Percentiles rank a stretch among this genome's conserved stretches.
These are phyloP conservation scores for Geranium incanum DNA, from an alignment of 441 rosid genomes.

Conservation along the genomic window DNA sequence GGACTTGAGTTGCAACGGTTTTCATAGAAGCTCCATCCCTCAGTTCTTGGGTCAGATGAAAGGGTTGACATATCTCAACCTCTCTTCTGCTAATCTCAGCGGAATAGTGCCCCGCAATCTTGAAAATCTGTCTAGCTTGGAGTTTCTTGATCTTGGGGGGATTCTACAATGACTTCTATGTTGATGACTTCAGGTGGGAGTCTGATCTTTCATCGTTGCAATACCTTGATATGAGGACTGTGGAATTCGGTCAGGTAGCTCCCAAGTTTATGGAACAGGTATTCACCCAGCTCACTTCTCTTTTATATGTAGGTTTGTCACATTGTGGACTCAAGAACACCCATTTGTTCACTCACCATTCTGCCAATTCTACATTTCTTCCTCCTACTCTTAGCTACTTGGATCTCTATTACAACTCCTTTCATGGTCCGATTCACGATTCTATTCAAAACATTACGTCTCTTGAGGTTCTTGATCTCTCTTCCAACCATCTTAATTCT, in stretches of 20 bases:
- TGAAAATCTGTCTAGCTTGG: conserved; percentile 18
- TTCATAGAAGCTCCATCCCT: not conserved
- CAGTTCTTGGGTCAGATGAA: not conserved
- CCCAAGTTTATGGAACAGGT: not conserved
- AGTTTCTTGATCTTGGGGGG: conserved; percentile 17
- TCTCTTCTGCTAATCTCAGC: not conserved
- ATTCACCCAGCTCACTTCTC: not conserved
- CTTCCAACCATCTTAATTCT: not conserved
- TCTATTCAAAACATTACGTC: not conserved
- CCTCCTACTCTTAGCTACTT: not conserved
- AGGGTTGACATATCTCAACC: conserved; percentile 13
- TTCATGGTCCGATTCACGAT: not conserved
- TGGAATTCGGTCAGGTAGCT: not conserved
- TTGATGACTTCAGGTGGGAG: conserved; percentile 10
- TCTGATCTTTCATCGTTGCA: not conserved
- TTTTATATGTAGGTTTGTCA: not conserved
- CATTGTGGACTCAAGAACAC: not conserved
- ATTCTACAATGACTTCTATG: too few species aligned
- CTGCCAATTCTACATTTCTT: not conserved
- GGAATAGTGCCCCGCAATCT: conserved; percentile 9
- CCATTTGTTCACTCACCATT: not conserved
- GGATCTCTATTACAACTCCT: not conserved
- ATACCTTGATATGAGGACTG: not conserved
- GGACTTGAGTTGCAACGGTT: conserved; percentile 8
- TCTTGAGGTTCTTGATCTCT: not conserved